These are phyloP conservation scores for Plasmodium cynomolgi DNA, from an alignment of 169 alveolate genomes.

Conservation along the genomic window DNA sequence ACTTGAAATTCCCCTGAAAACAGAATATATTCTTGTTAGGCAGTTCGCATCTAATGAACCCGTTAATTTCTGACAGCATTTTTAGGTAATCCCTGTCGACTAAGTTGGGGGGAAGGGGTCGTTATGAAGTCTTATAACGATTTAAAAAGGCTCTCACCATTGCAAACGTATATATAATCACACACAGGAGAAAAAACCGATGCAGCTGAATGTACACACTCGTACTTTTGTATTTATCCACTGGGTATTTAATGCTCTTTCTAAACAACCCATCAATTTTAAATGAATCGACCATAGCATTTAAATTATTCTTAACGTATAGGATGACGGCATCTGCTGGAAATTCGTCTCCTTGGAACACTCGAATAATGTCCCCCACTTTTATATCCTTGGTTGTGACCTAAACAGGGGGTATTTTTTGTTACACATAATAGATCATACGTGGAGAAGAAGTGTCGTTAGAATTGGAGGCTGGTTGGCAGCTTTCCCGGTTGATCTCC, in stretches of 20 bases:
- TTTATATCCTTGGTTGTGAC: constrained; percentile 74
- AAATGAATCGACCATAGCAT: constrained; percentile 69
- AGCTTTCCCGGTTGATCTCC: neutral
- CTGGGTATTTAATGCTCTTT: constrained; percentile 56
- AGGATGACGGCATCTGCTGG: constrained; percentile 76
- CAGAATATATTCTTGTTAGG: constrained; percentile 68
- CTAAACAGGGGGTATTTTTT: constrained; percentile 3
- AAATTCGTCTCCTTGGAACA: constrained; percentile 64
- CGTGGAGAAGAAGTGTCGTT: neutral
- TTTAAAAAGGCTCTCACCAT: neutral
- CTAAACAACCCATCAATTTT: constrained; percentile 64
- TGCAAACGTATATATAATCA: neutral
- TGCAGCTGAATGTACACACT: neutral
- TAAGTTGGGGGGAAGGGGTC: neutral
- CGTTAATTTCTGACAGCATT: constrained; percentile 75
- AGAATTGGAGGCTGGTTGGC: neutral
- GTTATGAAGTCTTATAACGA: neutral
- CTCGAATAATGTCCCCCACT: constrained; percentile 69
- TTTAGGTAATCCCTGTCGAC: constrained; percentile 70
- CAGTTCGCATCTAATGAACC: constrained; percentile 69
- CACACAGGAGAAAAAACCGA: neutral
- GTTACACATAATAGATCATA: neutral
- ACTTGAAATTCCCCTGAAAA: constrained; percentile 62
- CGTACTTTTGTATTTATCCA: constrained; percentile 72
- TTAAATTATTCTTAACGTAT: constrained; percentile 49